Percentiles rank a stretch among this genome's conserved stretches.
These are phyloP conservation scores for Daldinia loculata DNA, from an alignment of 495 filamentous ascomycete genomes.

Conservation along the genomic window DNA sequence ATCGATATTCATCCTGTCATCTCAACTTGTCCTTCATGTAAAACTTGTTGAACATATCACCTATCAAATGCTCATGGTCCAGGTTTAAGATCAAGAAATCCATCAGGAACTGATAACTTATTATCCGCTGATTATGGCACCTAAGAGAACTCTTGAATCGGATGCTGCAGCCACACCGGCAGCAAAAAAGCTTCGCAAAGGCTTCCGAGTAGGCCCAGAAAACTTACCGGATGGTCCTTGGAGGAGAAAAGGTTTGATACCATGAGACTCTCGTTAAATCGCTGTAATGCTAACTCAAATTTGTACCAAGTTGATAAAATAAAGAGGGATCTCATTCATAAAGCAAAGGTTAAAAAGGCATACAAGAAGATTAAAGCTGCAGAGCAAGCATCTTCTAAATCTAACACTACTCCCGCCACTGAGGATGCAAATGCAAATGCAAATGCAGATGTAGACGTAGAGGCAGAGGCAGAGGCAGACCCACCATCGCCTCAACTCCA, in stretches of 20 bases:
- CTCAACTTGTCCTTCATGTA: background rate
- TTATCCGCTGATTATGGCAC: slow-evolving; percentile 59
- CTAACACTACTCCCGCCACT: slow-evolving; percentile 20
- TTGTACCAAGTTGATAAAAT: slow-evolving; percentile 81
- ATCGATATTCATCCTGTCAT: background rate
- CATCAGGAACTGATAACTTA: background rate
- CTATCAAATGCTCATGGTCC: background rate
- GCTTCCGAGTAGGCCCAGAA: slow-evolving; percentile 81
- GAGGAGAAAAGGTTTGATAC: slow-evolving; percentile 78
- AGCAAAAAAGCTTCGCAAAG: slow-evolving; percentile 59
- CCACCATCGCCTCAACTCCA: slow-evolving; percentile 67
- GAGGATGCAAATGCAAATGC: background rate
- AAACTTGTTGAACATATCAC: background rate
- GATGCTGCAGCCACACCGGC: slow-evolving; percentile 51
- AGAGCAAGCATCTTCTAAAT: slow-evolving; percentile 49
- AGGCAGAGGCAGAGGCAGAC: slow-evolving; percentile 28
- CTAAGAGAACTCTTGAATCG: slow-evolving; percentile 66
- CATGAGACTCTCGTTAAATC: background rate
- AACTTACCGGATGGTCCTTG: slow-evolving; percentile 94
- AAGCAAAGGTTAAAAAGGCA: slow-evolving; percentile 91
- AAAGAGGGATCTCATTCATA: slow-evolving; percentile 87
- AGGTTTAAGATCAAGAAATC: background rate
- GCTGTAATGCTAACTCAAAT: slow-evolving; percentile 24
- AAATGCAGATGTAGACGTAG: slow-evolving; percentile 32
- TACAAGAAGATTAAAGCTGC: slow-evolving; percentile 86